Percentiles rank a stretch among this genome's conserved stretches.
These are phyloP conservation scores for Agaricus sinodeliciosus DNA, from an alignment of 768 basidiomycete species.

Conservation along the genomic window DNA sequence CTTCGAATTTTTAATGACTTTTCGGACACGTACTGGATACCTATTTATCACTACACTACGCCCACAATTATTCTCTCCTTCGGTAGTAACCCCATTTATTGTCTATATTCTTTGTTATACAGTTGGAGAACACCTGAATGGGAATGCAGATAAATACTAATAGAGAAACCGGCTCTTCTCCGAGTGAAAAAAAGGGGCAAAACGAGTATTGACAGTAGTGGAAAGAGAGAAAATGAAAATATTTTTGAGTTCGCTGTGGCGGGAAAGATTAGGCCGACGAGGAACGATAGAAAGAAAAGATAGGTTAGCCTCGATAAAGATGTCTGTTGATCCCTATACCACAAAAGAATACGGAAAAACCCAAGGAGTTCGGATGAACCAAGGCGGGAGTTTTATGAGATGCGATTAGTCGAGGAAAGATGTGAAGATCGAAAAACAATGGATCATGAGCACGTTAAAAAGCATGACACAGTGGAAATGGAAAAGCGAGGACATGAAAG, in stretches of 20 bases:
- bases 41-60: background rate
- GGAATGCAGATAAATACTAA: background rate
- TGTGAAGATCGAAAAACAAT: background rate
- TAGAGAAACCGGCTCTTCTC: constrained; percentile 4
- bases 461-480: background rate
- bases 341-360: background rate
- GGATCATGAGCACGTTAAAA: constrained; percentile 3
- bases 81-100: background rate
- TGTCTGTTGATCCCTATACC: constrained; percentile 1
- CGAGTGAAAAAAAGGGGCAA: background rate
- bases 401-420: background rate
- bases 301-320: background rate
- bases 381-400: background rate
- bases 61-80: background rate
- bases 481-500: background rate
- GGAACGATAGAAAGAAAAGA: background rate
- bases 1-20: background rate
- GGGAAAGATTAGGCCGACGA: background rate
- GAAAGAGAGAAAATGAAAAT: constrained; percentile 3
- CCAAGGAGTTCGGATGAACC: background rate
- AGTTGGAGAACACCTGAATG: background rate
- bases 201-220: background rate
- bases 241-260: background rate
- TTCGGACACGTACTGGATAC: background rate
- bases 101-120: constrained; percentile 7